Evolutionary conservation across 2,329 filamentous ascomycete genomes (phyloP).

Genomic region (Pezicula radicicola): DNA sequence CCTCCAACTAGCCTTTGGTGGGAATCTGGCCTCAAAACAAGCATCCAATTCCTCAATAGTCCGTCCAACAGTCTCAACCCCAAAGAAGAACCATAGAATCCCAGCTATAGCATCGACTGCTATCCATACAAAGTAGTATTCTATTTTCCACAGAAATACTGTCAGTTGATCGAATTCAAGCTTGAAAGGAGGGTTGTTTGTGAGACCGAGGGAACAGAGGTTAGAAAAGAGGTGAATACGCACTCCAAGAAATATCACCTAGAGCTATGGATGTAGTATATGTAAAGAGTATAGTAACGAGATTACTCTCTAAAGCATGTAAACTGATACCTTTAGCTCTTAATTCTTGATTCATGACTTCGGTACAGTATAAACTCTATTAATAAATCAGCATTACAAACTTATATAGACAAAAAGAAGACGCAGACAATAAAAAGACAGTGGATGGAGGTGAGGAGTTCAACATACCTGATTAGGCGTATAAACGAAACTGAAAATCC

Average conservation of each 20-base stretch:
- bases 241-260: slow-evolving; percentile 12
- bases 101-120: slow-evolving; percentile 9
- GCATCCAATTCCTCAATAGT: slow-evolving; percentile 17
- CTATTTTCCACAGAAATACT: not conserved
- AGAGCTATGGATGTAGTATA: slow-evolving; percentile 12
- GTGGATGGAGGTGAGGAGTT: not conserved
- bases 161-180: not conserved
- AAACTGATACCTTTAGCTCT: slow-evolving; percentile 45
- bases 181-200: too few relatives aligned
- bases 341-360: slow-evolving; percentile 41
- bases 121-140: slow-evolving; percentile 17
- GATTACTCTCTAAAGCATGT: slow-evolving; percentile 42
- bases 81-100: slow-evolving; percentile 15
- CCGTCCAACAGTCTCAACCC: slow-evolving; percentile 11
- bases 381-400: not conserved
- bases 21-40: slow-evolving; percentile 13
- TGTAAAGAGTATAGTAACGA: slow-evolving; percentile 26
- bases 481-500: slow-evolving; percentile 14
- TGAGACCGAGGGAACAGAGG: too few relatives aligned
- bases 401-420: not conserved
- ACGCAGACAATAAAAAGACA: not conserved
- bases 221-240: not conserved
- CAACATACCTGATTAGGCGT: slow-evolving; percentile 8
- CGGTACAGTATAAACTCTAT: slow-evolving; percentile 38
- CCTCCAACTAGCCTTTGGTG: slow-evolving; percentile 8